Base-by-base conservation (phyloP, 2,329 filamentous ascomycete species). In the Sporothrix mexicana region DNA sequence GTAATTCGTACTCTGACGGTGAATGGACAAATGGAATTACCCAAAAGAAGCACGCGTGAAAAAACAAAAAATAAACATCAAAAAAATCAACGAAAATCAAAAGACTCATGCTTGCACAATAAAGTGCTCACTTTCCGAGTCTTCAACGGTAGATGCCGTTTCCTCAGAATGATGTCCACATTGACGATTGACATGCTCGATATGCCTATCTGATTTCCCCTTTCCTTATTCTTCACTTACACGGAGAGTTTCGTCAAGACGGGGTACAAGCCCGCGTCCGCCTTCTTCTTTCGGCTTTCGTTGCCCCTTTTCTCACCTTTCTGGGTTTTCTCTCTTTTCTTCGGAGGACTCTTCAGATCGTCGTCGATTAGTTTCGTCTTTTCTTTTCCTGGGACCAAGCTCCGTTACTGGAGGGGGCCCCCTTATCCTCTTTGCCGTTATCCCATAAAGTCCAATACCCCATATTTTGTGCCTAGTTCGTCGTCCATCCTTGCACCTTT, bases 371-470 rank as follows among this genome's bases (percentile, higher is more conserved):
- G 55, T 64, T 64, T 64, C 59, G 59, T 45, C 36, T 62, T 43
- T 7, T 12, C 59, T 62, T 64, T 64, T 2, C 59, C 45, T 64
- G 36, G 59, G 36, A 53, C 51, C 3, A 8, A 20, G n/a, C 20
- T 20, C 51, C 17, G 9, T 9, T 53, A 53, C n/a, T 9, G 10
- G 10, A 13, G 45, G 45, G 45, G 45, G 15, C 23, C 59, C 41
- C 59, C 36, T 62, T 62, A 9, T 45, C 59, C 59, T n/a, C 51
- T 62, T 13, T 62, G 59, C 55, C 55, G 55, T 59, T 59, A 36
- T 59, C 55, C 55, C 55, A 25, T 59, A 36, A 36, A 36, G 7
- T 36, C 30, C 30, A 36, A 36, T 66, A 47, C 61, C 61, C 61
- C 61, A 66, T 66, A 66, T 66, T 66, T 45, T 47, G n/a, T 66